phyloP scores from a whole-genome alignment of 2,329 filamentous ascomycete species.

The Scytalidium lignicola region DNA sequence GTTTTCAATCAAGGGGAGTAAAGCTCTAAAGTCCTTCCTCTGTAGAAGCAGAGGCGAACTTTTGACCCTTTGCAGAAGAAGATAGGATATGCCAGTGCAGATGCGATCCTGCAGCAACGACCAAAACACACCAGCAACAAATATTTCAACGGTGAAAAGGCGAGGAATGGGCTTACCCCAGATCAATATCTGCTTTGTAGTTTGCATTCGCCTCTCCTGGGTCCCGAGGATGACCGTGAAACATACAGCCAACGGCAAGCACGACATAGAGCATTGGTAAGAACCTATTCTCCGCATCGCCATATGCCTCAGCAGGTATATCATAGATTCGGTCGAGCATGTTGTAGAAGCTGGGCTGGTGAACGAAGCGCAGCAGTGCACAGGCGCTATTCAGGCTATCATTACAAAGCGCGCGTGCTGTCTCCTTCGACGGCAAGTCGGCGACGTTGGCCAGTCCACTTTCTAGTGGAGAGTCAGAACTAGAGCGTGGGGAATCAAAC shows the following conservation, averaged over 20 bases:
- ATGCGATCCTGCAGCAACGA: no score
- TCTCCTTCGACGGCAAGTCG: slow-evolving; percentile 64
- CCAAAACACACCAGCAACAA: no score
- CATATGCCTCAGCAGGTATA: slow-evolving; percentile 55
- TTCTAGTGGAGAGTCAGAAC: slow-evolving; percentile 25
- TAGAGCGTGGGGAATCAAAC: slow-evolving; percentile 25
- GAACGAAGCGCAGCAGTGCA: slow-evolving; percentile 63
- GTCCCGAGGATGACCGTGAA: slow-evolving; percentile 51
- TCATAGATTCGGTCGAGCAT: slow-evolving; percentile 75
- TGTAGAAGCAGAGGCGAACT: no score
- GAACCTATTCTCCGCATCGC: slow-evolving; percentile 61
- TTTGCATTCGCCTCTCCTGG: slow-evolving; percentile 36
- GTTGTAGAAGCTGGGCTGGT: slow-evolving; percentile 75
- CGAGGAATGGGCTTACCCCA: slow-evolving; percentile 44
- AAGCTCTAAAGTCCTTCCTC: slow-evolving; percentile 16
- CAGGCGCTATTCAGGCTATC: slow-evolving; percentile 53
- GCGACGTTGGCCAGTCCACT: slow-evolving; percentile 31
- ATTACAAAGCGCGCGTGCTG: slow-evolving; percentile 48
- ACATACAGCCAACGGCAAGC: slow-evolving; percentile 69
- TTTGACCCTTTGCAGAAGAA: no score
- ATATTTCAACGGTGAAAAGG: no score
- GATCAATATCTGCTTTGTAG: slow-evolving; percentile 47
- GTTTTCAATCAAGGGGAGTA: background rate
- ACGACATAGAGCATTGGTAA: slow-evolving; percentile 67
- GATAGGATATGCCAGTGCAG: no score